Evolutionary conservation across 2,329 filamentous ascomycete genomes (phyloP), one percentile per base, ranked within the genome.

Genomic region (Aureobasidium sp.): DNA sequence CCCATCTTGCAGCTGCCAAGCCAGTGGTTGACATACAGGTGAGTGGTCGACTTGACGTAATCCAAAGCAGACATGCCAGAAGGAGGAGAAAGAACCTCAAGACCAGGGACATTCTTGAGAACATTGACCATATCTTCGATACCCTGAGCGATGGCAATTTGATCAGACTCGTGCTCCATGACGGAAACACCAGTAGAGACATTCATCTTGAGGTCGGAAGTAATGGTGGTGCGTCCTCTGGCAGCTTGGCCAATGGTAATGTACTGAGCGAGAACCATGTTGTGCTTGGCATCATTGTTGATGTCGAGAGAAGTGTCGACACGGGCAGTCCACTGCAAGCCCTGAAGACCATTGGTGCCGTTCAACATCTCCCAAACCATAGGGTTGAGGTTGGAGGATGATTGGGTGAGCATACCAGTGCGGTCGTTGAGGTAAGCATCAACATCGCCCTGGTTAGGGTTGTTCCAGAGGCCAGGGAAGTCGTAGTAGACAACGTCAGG

Each of bases 1-100:
- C 60, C 60, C 49, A 61, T 54, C 60, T 61, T 61, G 49, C 60
- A 61, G 42, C 40, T 47, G 39, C 60, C 60, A 29, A 61, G 24
- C 60, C 60, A 61, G 49, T 61, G 60, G 60, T 61, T 61, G 42
- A 61, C 60, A 19, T 53, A 53, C 27, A 39, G 3, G 42, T 61
- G 60, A 9, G 37, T 48, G 11, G 60, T 61, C 37, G 49, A 54
- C 31, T 61, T 53, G 39, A 61, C 60, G 42, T 61, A 61, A 2
- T 61, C 42, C 15, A 48, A 15, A 1, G 60, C 39, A n/a, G 60
- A 61, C 15, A 61, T 33, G 33, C 47, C 60, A 7, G 39, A 35
- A 22, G 60, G n/a, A 14, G 60, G 60, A 5, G 60, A 61, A 2
- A 61, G 50, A 12, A 61, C 33, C 19, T 53, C 24, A 2, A 61